Conservation (phyloP, 495 filamentous ascomycete species). For the Staphylotrichum longicolle region DNA sequence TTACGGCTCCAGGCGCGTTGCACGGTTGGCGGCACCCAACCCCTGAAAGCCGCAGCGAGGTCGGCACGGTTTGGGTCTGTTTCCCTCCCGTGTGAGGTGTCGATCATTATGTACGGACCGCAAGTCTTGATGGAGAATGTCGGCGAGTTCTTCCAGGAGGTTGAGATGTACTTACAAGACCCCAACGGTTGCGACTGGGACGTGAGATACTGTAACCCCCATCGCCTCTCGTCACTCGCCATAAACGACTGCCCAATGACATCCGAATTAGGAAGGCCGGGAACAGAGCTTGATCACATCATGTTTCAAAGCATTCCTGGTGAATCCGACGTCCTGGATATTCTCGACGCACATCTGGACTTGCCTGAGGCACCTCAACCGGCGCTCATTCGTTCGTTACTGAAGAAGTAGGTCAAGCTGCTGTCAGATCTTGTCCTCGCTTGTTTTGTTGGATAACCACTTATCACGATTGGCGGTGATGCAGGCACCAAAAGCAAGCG, state of each 20-base stretch:
- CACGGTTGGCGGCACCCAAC: neutral
- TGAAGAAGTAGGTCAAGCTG: slow-evolving; percentile 7
- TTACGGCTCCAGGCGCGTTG: neutral
- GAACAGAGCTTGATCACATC: neutral
- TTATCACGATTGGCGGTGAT: too few relatives aligned
- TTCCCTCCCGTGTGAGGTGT: slow-evolving; percentile 19
- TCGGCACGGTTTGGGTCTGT: neutral
- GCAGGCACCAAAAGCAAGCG: slow-evolving; percentile 46
- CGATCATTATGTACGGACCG: slow-evolving; percentile 35
- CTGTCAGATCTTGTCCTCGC: too few relatives aligned
- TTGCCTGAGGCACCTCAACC: slow-evolving; percentile 34
- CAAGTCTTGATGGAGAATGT: slow-evolving; percentile 32
- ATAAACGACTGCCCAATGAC: slow-evolving; percentile 12
- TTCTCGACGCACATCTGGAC: slow-evolving; percentile 14
- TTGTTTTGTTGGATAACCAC: too few relatives aligned
- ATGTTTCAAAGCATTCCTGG: slow-evolving; percentile 6
- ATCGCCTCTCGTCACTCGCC: slow-evolving; percentile 37
- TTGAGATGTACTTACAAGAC: slow-evolving; percentile 43
- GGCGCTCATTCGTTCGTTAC: slow-evolving; percentile 20
- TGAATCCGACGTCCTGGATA: slow-evolving; percentile 17
- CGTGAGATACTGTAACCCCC: slow-evolving; percentile 46
- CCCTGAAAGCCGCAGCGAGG: neutral
- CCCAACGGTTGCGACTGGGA: slow-evolving; percentile 35
- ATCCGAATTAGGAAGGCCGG: neutral
- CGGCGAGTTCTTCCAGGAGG: slow-evolving; percentile 34